Base-by-base conservation (phyloP, 1,284 basidiomycete genomes). In the Apiotrichum laibachii region DNA sequence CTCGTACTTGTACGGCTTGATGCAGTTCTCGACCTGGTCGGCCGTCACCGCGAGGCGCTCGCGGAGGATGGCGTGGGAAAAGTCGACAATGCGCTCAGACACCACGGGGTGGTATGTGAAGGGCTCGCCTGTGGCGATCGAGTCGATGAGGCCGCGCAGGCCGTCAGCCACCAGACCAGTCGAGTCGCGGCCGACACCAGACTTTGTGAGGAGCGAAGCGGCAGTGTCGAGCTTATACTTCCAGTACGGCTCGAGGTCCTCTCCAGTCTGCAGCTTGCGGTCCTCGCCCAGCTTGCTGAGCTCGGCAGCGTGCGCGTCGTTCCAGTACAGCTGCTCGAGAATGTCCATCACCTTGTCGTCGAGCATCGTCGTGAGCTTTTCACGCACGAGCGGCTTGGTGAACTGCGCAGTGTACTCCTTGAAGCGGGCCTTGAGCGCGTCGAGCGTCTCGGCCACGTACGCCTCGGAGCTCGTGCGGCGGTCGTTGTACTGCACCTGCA, bases 1-100 rank as follows among this genome's bases (percentile, higher is more conserved):
- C 71, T 97, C 93, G 75, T 97, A 97, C 82, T 99, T 98, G 85
- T 87, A 98, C 35, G 96, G 96, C 80, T 99, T 99, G 82, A 99
- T 96, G 78, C 92, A 96, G 79, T 99, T 99, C 82, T 99, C 96
- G 10, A 99, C 96, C 79, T 99, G 95, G 75, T 99, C 96, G 1
- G 92, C 88, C 5, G 96, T 93, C 56, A 97, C 79, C 11, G 90
- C 89, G 61, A 97, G 89, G 3, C 95, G 85, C 70, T 97, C 93
- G 50, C 93, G 84, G 57, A 99, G 80, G 69, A 99, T 95, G 70
- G 84, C 86, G 76, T 96, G 92, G 16, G 90, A 90, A 76, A 97
- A 96, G 68, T 93, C 85, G 56, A 91, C 84, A 59, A 99, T 87
- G 19, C 93, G 86, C 65, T 95, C 91, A 2, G 91, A 85, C 0